Evolutionary conservation across 139 green algal genomes (phyloP).

Genomic region (Yamagishiella unicocca): DNA sequence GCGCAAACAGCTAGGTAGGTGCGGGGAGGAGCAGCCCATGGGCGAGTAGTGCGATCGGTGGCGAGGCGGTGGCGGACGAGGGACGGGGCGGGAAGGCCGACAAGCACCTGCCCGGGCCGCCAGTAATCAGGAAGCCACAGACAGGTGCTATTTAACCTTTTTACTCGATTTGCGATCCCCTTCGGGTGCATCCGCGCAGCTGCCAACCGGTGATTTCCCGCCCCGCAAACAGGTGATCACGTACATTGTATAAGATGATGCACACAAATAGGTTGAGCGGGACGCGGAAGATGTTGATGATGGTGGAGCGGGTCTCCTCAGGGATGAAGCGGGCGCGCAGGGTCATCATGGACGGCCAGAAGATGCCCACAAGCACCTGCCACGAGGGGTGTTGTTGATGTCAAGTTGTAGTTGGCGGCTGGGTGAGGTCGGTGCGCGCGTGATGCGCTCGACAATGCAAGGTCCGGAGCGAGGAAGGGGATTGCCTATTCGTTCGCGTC

Average conservation of each 20-base stretch:
- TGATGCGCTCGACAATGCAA: too few species aligned
- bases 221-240: not conserved
- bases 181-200: not conserved
- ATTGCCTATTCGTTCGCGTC: not conserved
- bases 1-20: too few species aligned
- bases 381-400: too few species aligned
- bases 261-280: constrained; percentile 98
- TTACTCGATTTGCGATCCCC: not conserved
- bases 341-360: constrained; percentile 99
- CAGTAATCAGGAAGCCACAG: not conserved
- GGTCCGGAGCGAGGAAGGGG: not conserved
- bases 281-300: constrained; percentile 99
- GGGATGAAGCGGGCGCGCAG: constrained; percentile 93
- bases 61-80: too few species aligned
- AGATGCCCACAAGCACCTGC: constrained; percentile 83
- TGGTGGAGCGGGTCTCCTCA: constrained; percentile 94
- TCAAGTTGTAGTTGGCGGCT: too few species aligned
- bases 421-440: too few species aligned
- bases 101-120: too few species aligned
- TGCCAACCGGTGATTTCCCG: not conserved
- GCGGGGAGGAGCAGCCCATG: too few species aligned
- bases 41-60: too few species aligned
- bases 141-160: not conserved
- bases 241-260: constrained; percentile 72
- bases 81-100: too few species aligned